These are phyloP conservation scores for Magnaporthiopsis rhizophila DNA, from an alignment of 2,329 filamentous ascomycete species.

Conservation along the genomic window DNA sequence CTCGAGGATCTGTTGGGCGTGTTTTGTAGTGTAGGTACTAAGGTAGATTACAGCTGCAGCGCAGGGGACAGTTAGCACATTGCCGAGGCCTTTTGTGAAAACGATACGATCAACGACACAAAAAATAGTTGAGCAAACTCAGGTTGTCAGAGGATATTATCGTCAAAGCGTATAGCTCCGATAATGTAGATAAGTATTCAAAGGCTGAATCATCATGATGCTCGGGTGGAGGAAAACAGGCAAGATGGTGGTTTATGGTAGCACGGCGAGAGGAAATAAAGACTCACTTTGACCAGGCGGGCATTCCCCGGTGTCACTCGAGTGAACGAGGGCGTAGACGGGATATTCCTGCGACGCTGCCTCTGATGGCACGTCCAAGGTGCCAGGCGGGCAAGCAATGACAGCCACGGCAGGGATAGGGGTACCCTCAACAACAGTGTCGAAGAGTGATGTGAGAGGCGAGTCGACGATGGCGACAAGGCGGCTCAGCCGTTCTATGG, in stretches of 20 bases:
- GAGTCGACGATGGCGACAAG: conserved; percentile 64
- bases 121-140: conserved; percentile 41
- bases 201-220: conserved; percentile 71
- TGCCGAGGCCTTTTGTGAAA: conserved; percentile 12
- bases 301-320: conserved; percentile 88
- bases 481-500: conserved; percentile 38
- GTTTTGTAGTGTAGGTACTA: conserved; percentile 26
- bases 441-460: conserved; percentile 58
- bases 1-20: conserved; percentile 29
- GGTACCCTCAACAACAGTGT: conserved; percentile 62
- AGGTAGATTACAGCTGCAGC: conserved; percentile 27
- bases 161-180: conserved; percentile 79
- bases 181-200: conserved; percentile 99
- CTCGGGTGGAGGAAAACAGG: not conserved
- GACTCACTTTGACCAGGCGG: conserved; percentile 82
- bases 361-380: conserved; percentile 28
- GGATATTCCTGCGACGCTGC: conserved; percentile 31
- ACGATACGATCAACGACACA: conserved; percentile 10
- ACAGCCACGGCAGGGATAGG: conserved; percentile 68
- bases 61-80: conserved; percentile 16
- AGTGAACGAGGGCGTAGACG: conserved; percentile 63
- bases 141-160: conserved; percentile 83
- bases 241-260: not conserved
- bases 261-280: not conserved
- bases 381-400: conserved; percentile 54